Conservation (phyloP, 1,284 basidiomycete species). For the Naganishia sp. region DNA sequence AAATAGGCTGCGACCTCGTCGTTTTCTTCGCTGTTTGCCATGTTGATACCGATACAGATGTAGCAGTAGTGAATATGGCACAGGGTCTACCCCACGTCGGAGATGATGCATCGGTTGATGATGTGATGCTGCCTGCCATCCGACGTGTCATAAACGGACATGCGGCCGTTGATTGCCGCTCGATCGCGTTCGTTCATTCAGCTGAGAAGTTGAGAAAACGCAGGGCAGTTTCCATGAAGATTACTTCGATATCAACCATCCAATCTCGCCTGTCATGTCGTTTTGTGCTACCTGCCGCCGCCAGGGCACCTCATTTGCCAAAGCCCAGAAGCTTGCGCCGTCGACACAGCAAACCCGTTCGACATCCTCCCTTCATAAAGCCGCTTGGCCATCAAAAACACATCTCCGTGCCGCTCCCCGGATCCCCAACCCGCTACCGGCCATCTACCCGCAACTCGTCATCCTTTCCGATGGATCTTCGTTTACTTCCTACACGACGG, state of each 20-base stretch:
- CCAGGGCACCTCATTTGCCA: neutral
- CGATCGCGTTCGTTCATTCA: neutral
- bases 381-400: slow-evolving; percentile 46
- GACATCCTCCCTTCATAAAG: slow-evolving; percentile 37
- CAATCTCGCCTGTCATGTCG: slow-evolving; percentile 13
- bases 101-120: slow-evolving; percentile 5
- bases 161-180: neutral
- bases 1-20: slow-evolving; percentile 54
- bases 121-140: slow-evolving; percentile 24
- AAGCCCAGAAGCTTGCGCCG: neutral
- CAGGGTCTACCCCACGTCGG: neutral
- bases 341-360: slow-evolving; percentile 34
- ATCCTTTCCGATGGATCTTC: slow-evolving; percentile 82
- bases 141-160: slow-evolving; percentile 14
- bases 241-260: neutral
- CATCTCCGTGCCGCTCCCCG: slow-evolving; percentile 55
- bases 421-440: slow-evolving; percentile 76
- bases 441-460: slow-evolving; percentile 78
- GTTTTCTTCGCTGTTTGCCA: slow-evolving; percentile 47
- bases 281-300: slow-evolving; percentile 25
- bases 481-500: slow-evolving; percentile 80
- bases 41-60: slow-evolving; percentile 27
- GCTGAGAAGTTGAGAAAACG: neutral
- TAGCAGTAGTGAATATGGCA: neutral
- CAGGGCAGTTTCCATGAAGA: neutral